Conservation (phyloP, 768 basidiomycete genomes). For the Agrocybe chaxingu region DNA sequence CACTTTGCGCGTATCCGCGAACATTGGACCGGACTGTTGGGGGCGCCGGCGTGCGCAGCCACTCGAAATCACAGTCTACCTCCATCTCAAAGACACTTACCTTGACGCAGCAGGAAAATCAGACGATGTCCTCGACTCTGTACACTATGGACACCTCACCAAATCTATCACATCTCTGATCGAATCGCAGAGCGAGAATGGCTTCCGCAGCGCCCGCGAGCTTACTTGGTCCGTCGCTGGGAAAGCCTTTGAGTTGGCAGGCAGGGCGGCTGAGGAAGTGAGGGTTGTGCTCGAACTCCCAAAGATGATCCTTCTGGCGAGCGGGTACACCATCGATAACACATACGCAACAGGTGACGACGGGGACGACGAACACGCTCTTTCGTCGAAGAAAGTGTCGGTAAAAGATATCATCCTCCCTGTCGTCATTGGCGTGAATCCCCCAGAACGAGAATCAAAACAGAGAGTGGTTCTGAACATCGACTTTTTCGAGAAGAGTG, state of each 20-base stretch:
- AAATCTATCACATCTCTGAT: constrained; percentile 41
- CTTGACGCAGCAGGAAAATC: constrained; percentile 42
- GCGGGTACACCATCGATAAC: constrained; percentile 34
- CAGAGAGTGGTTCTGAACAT: constrained; percentile 62
- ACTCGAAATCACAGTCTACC: constrained; percentile 45
- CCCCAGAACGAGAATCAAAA: constrained; percentile 61
- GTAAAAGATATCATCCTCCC: constrained; percentile 47
- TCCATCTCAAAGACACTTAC: constrained; percentile 38
- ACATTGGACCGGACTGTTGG: constrained; percentile 53
- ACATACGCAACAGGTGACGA: constrained; percentile 17
- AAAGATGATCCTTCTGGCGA: constrained; percentile 52
- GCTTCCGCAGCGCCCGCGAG: constrained; percentile 26
- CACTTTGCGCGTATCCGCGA: constrained; percentile 35
- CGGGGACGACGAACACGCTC: background rate
- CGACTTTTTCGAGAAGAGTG: constrained; percentile 31
- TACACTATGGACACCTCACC: constrained; percentile 65
- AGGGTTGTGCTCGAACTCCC: constrained; percentile 41
- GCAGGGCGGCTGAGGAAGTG: constrained; percentile 32
- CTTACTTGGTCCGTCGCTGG: constrained; percentile 34
- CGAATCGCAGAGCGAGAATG: constrained; percentile 18
- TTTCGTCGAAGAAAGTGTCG: constrained; percentile 24
- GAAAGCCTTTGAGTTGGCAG: constrained; percentile 35
- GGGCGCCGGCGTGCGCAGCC: constrained; percentile 45
- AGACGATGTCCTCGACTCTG: constrained; percentile 52
- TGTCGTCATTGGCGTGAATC: constrained; percentile 69